Evolutionary conservation across 768 basidiomycete genomes (phyloP).

Genomic region (Tulasnella sp.): DNA sequence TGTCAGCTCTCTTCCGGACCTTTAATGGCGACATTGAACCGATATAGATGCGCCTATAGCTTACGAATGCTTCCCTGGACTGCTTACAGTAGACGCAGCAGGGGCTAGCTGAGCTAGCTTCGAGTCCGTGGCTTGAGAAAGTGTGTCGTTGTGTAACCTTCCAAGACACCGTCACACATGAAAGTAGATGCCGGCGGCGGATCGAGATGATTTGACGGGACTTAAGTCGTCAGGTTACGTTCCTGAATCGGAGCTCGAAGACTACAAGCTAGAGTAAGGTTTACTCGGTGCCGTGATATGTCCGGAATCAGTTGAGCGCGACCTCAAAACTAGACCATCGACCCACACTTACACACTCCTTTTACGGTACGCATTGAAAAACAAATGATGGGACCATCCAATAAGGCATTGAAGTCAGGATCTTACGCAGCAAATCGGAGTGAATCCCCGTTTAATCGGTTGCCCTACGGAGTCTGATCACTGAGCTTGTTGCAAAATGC

Average conservation of each 20-base stretch:
- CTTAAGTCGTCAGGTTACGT: background rate
- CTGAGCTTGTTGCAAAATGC: no score
- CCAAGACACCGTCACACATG: background rate
- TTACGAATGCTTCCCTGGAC: background rate
- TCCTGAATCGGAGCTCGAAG: background rate
- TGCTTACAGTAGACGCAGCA: background rate
- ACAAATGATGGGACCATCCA: no score
- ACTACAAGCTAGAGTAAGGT: background rate
- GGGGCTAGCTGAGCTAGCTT: background rate
- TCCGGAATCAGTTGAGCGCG: background rate
- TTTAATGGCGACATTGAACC: background rate
- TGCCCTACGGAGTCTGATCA: no score
- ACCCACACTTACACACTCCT: constrained; percentile 41
- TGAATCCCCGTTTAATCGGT: no score
- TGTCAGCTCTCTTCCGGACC: background rate
- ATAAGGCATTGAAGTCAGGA: no score
- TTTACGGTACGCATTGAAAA: no score
- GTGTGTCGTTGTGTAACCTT: background rate
- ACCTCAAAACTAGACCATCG: background rate
- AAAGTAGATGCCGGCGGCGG: background rate
- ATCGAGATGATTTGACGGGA: background rate
- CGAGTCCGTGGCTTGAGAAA: background rate
- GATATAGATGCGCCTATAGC: background rate
- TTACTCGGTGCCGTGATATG: background rate
- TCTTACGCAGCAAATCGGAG: no score